Percentiles rank a stretch among this genome's conserved stretches.
These are phyloP conservation scores for Neltuma alba DNA, from an alignment of 306 rosid species.

Conservation along the genomic window DNA sequence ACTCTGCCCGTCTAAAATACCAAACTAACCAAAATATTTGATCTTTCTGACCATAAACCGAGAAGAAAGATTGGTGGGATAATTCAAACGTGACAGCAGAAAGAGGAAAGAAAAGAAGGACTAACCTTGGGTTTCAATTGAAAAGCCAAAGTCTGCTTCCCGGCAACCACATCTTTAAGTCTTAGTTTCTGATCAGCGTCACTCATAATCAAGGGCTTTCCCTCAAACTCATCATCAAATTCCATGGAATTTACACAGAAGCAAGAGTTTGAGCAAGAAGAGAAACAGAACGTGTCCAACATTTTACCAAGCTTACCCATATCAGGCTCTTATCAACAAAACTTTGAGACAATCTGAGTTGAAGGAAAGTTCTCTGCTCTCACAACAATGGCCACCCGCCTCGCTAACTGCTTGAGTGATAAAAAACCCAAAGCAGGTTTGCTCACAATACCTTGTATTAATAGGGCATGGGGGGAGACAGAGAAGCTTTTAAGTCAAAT, in stretches of 20 bases:
- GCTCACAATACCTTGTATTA: conserved; percentile 38
- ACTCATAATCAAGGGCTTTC: conserved; percentile 48
- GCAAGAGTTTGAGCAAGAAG: conserved; percentile 64
- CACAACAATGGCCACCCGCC: conserved; percentile 30
- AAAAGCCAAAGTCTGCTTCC: conserved; percentile 84
- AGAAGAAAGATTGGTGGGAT: background rate
- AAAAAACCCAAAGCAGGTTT: conserved; percentile 25
- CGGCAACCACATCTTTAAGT: conserved; percentile 77
- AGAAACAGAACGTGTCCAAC: conserved; percentile 62
- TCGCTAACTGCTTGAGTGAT: conserved; percentile 26
- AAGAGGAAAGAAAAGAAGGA: background rate
- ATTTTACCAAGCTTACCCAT: conserved; percentile 79
- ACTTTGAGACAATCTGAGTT: conserved; percentile 30
- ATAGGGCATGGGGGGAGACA: conserved; percentile 30
- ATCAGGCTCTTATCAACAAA: conserved; percentile 17
- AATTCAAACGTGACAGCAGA: background rate
- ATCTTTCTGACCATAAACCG: background rate
- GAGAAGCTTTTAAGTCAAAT: conserved; percentile 45
- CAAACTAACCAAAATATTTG: background rate
- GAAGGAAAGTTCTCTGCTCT: conserved; percentile 11
- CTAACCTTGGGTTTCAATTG: conserved; percentile 89
- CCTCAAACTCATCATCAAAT: conserved; percentile 65
- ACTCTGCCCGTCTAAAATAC: background rate
- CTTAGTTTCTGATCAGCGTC: conserved; percentile 52
- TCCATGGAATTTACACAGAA: conserved; percentile 69